phyloP scores from a whole-genome alignment of 1,139 yeast species.

The Wickerhamiella pararugosa region DNA sequence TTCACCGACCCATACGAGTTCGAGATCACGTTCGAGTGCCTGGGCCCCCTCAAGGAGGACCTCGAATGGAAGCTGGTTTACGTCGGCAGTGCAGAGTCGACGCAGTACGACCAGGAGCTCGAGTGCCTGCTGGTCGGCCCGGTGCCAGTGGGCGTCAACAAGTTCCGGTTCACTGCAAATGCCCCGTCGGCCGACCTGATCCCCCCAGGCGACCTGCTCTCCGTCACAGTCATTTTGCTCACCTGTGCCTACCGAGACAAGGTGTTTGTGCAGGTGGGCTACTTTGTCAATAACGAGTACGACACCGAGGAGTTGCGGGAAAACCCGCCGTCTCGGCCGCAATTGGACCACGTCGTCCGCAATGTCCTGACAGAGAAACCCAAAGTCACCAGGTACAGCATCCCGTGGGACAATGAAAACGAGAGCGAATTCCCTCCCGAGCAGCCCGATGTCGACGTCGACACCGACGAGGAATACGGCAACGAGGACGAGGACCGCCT shows the following conservation, averaged over 20 bases:
- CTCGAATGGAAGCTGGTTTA: slow-evolving; percentile 95
- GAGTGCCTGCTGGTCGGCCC: slow-evolving; percentile 96
- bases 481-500: slow-evolving; percentile 26
- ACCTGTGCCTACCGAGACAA: slow-evolving; percentile 88
- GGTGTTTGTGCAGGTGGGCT: slow-evolving; percentile 93
- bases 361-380: slow-evolving; percentile 96
- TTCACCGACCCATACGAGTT: slow-evolving; percentile 89
- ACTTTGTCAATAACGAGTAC: slow-evolving; percentile 92
- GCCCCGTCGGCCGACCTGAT: slow-evolving; percentile 93
- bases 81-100: slow-evolving; percentile 43
- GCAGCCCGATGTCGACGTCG: slow-evolving; percentile 42
- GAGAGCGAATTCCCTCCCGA: slow-evolving; percentile 65
- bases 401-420: slow-evolving; percentile 67
- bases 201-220: slow-evolving; percentile 88
- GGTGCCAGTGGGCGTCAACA: slow-evolving; percentile 92
- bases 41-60: slow-evolving; percentile 84
- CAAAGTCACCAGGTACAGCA: slow-evolving; percentile 87
- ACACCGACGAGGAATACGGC: slow-evolving; percentile 27
- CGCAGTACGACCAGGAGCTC: slow-evolving; percentile 91
- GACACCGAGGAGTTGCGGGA: slow-evolving; percentile 85
- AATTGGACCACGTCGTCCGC: slow-evolving; percentile 85
- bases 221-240: slow-evolving; percentile 82
- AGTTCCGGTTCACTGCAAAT: slow-evolving; percentile 84
- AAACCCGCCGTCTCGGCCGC: slow-evolving; percentile 88
- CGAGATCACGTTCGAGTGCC: slow-evolving; percentile 92